A percentile compares a stretch with the other conserved stretches of the same genome.
phyloP scores from a whole-genome alignment of 352 stramenopile species.

The Pythium sukuiense region DNA sequence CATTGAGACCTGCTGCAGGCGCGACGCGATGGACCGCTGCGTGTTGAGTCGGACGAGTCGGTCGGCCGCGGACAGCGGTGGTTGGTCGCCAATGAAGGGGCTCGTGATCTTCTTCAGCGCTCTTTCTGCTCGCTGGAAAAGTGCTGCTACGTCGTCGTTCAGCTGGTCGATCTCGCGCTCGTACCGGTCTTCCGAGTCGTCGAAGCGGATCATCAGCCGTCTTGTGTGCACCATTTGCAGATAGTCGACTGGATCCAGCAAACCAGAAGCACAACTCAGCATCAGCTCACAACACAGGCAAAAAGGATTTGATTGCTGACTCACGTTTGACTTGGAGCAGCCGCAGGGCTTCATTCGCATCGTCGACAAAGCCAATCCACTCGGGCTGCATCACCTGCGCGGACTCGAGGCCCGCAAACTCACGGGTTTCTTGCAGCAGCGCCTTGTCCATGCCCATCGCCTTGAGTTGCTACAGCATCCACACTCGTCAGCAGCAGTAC shows the following conservation, averaged over 20 bases:
- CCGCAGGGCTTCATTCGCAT: constrained; percentile 63
- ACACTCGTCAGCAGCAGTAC: background rate
- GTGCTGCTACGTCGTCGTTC: constrained; percentile 57
- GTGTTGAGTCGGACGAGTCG: constrained; percentile 64
- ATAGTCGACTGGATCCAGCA: constrained; percentile 73
- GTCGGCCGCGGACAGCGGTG: constrained; percentile 48
- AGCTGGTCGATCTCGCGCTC: constrained; percentile 72
- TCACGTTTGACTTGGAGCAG: constrained; percentile 72
- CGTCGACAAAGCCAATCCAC: constrained; percentile 63
- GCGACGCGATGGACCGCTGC: constrained; percentile 59
- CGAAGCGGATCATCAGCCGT: constrained; percentile 82
- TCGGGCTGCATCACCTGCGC: constrained; percentile 42
- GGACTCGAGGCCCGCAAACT: constrained; percentile 34
- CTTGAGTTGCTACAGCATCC: constrained; percentile 38
- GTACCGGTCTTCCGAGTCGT: constrained; percentile 61
- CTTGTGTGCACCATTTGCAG: constrained; percentile 76
- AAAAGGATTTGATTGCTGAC: constrained; percentile 2
- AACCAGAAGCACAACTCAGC: background rate
- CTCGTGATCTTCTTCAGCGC: constrained; percentile 71
- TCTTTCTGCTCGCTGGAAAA: constrained; percentile 71
- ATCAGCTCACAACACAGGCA: background rate
- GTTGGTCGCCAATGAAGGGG: constrained; percentile 49
- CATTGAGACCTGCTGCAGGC: constrained; percentile 62
- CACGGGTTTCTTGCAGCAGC: constrained; percentile 55
- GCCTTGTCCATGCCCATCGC: constrained; percentile 59